A percentile compares a stretch with the other conserved stretches of the same genome.
Conservation (phyloP, 2,329 filamentous ascomycete genomes). For the Alternaria triticimaculans region DNA sequence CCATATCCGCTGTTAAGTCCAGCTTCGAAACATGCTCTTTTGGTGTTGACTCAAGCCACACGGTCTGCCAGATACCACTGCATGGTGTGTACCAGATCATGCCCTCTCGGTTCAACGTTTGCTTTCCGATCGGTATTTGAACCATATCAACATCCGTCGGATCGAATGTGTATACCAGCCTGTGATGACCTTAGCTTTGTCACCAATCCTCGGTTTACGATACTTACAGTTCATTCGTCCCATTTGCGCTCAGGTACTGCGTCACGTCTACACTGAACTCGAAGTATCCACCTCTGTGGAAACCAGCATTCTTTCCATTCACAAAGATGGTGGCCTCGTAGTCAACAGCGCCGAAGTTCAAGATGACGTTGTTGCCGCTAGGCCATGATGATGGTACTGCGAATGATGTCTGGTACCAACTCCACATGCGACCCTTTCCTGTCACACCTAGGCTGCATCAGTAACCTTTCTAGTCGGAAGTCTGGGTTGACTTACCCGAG, state of each 20-base stretch:
- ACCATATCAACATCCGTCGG: conserved; percentile 65
- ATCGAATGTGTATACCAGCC: conserved; percentile 70
- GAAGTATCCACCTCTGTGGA: conserved; percentile 67
- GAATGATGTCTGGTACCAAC: conserved; percentile 61
- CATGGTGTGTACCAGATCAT: conserved; percentile 75
- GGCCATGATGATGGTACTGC: conserved; percentile 58
- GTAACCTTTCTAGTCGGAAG: conserved; percentile 44
- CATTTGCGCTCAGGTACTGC: conserved; percentile 48
- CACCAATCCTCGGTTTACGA: background rate
- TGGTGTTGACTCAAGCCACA: conserved; percentile 73
- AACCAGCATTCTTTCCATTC: conserved; percentile 61
- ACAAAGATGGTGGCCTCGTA: conserved; percentile 65
- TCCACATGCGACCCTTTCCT: conserved; percentile 47
- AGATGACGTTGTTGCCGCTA: conserved; percentile 51
- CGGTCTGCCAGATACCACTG: conserved; percentile 76
- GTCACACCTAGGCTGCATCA: conserved; percentile 51
- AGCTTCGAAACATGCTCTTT: conserved; percentile 63
- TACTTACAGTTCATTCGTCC: conserved; percentile 62
- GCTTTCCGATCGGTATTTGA: conserved; percentile 72
- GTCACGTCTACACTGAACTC: conserved; percentile 68
- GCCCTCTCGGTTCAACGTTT: conserved; percentile 62
- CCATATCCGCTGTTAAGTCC: conserved; percentile 60
- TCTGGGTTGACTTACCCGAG: conserved; percentile 48
- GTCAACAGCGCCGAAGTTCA: conserved; percentile 67
- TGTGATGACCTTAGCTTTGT: conserved; percentile 30